phyloP scores from a whole-genome alignment of 768 basidiomycete genomes.

The Boletus eberwhitei region DNA sequence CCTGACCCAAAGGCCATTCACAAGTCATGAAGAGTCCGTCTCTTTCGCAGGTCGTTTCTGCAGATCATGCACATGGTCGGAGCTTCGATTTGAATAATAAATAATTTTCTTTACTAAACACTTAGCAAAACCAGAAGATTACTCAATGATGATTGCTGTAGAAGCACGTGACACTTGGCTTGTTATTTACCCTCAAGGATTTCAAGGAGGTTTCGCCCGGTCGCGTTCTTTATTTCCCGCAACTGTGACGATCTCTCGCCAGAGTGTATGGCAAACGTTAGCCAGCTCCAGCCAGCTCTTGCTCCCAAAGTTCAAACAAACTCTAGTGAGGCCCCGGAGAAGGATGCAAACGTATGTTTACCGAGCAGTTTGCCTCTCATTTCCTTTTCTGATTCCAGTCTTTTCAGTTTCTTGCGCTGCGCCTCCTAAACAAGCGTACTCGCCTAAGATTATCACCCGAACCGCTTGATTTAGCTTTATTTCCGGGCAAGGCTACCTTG shows the following conservation, averaged over 20 bases:
- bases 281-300: conserved; percentile 28
- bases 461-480: conserved; percentile 40
- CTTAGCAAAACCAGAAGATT: not conserved
- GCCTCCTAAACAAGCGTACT: conserved; percentile 53
- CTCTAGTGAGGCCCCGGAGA: conserved; percentile 27
- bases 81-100: not conserved
- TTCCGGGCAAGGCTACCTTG: conserved; percentile 46
- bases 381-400: conserved; percentile 3
- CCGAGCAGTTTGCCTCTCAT: not conserved
- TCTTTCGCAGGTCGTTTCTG: not conserved
- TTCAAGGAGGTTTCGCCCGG: not conserved
- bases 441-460: conserved; percentile 61
- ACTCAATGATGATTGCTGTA: not conserved
- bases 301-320: conserved; percentile 22
- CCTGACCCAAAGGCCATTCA: not conserved
- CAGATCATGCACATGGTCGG: not conserved
- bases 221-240: not conserved
- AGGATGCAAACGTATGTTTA: conserved; percentile 29
- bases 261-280: conserved; percentile 28
- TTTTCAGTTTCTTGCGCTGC: conserved; percentile 37
- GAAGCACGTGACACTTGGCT: conserved; percentile 3
- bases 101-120: not conserved
- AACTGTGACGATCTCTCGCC: not conserved
- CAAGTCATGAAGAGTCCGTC: not conserved
- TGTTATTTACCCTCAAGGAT: not conserved